Percentiles rank a stretch among this genome's conserved stretches.
phyloP scores from a whole-genome alignment of 345 rosid species.

The Camelina laxa region DNA sequence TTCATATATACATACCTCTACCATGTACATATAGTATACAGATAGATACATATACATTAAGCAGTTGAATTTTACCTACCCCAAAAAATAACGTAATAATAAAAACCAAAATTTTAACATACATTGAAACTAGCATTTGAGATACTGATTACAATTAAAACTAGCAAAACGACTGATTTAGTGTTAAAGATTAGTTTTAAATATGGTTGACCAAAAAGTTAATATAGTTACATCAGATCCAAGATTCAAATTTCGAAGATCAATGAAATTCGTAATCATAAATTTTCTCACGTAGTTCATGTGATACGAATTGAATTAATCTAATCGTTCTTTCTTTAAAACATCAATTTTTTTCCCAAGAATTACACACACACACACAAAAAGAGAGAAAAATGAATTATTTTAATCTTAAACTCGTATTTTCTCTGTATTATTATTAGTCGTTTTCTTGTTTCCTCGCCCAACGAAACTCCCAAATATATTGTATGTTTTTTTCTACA shows the following conservation, averaged over 20 bases:
- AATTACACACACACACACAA: too few species aligned
- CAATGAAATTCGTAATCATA: not conserved
- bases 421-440: not conserved
- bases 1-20: too few species aligned
- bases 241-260: constrained; percentile 17
- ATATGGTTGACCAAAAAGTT: constrained; percentile 4
- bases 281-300: not conserved
- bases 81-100: not conserved
- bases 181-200: constrained; percentile 1
- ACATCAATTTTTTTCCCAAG: too few species aligned
- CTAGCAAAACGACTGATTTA: constrained; percentile 9
- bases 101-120: not conserved
- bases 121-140: too few species aligned
- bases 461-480: constrained; percentile 6
- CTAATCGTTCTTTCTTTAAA: too few species aligned
- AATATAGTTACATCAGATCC: constrained; percentile 33
- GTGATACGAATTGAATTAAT: not conserved
- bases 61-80: not conserved
- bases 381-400: too few species aligned
- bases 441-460: not conserved
- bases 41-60: not conserved
- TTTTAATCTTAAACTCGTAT: not conserved
- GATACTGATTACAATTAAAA: not conserved
- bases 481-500: not conserved
- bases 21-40: too few species aligned